Evolutionary conservation across 169 alveolate species (phyloP).

Genomic region (Plasmodium adleri): DNA sequence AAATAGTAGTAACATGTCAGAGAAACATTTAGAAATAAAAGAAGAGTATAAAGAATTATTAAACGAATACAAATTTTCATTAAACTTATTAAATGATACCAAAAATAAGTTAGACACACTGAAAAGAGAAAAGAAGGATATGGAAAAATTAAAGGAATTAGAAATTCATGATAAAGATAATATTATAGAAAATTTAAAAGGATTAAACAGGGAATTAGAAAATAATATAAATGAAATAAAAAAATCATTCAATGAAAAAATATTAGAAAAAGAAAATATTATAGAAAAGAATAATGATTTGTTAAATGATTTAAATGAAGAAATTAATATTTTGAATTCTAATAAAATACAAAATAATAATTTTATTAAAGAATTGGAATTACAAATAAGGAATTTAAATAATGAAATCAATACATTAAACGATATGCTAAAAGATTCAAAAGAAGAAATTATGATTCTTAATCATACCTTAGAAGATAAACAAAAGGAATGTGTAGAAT

Average conservation of each 20-base stretch:
- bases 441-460: slow-evolving; percentile 39
- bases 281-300: slow-evolving; percentile 37
- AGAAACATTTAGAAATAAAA: slow-evolving; percentile 26
- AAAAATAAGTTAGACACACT: slow-evolving; percentile 27
- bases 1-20: not conserved
- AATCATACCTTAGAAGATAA: slow-evolving; percentile 23
- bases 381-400: slow-evolving; percentile 40
- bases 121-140: slow-evolving; percentile 35
- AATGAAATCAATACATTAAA: slow-evolving; percentile 62
- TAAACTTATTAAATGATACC: slow-evolving; percentile 41
- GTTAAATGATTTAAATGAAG: slow-evolving; percentile 28
- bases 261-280: slow-evolving; percentile 35
- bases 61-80: slow-evolving; percentile 39
- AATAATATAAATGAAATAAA: slow-evolving; percentile 40
- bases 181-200: slow-evolving; percentile 60
- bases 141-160: slow-evolving; percentile 50
- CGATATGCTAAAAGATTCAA: slow-evolving; percentile 32
- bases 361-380: slow-evolving; percentile 47
- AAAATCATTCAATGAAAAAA: slow-evolving; percentile 26
- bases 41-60: slow-evolving; percentile 36
- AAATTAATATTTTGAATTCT: slow-evolving; percentile 18
- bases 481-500: slow-evolving; percentile 19
- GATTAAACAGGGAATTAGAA: slow-evolving; percentile 36
- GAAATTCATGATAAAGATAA: slow-evolving; percentile 60
- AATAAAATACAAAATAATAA: slow-evolving; percentile 16